phyloP scores from a whole-genome alignment of 2,329 filamentous ascomycete genomes.

The Pseudogymnoascus sp. region DNA sequence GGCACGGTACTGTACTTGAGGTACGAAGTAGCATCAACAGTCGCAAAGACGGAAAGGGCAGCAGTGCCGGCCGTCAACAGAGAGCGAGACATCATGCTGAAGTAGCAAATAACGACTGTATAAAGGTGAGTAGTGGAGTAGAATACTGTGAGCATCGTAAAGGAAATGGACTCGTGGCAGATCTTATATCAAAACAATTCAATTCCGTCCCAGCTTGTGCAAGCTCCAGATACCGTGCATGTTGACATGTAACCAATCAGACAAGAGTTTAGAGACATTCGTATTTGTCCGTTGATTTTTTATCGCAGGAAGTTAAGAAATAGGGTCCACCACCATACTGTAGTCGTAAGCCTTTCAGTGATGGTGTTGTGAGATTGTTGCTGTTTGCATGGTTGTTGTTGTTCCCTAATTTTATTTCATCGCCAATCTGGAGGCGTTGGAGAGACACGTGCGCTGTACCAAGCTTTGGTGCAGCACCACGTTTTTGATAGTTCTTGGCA shows the following conservation, averaged over 20 bases:
- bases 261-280: not conserved
- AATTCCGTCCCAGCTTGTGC: not conserved
- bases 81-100: constrained; percentile 1
- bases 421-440: not conserved
- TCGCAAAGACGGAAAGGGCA: not conserved
- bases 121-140: constrained; percentile 2
- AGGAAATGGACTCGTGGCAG: not conserved
- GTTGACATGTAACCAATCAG: not conserved
- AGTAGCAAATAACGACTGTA: constrained; percentile 4
- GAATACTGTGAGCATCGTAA: not conserved
- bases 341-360: not conserved
- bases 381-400: constrained; percentile 5
- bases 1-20: constrained; percentile 54
- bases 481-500: constrained; percentile 1
- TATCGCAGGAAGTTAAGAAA: not conserved
- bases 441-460: not conserved
- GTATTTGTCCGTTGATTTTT: not conserved
- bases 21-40: constrained; percentile 24
- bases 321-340: not conserved
- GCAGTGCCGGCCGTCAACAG: not conserved
- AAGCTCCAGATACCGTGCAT: not conserved
- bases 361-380: not conserved
- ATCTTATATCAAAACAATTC: constrained; percentile 7
- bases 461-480: not conserved
- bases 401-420: not conserved